Conservation (phyloP, 805 yeast species). For the Wickerhamia fluorescens region DNA sequence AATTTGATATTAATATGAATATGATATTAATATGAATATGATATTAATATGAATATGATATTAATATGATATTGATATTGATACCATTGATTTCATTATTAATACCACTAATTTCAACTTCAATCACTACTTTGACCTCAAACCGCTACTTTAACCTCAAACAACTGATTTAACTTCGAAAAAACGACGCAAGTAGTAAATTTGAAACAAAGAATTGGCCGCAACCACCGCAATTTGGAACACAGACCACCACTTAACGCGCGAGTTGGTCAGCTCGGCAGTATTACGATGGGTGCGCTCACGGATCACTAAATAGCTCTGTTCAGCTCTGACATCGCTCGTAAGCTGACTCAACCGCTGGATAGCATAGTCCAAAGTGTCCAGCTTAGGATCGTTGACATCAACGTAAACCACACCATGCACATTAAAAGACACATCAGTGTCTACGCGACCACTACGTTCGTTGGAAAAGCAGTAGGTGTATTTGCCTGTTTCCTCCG, state of each 20-base stretch:
- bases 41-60: too few species aligned
- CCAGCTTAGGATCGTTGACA: constrained; percentile 64
- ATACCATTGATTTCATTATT: too few species aligned
- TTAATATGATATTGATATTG: too few species aligned
- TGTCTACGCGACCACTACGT: constrained; percentile 58
- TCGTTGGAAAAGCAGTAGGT: constrained; percentile 91
- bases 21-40: too few species aligned
- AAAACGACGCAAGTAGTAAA: constrained; percentile 87
- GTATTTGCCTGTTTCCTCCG: constrained; percentile 64
- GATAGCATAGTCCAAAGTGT: constrained; percentile 79
- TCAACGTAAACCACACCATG: constrained; percentile 89
- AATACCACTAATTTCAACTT: too few species aligned
- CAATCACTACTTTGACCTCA: too few species aligned
- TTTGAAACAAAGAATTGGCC: constrained; percentile 84
- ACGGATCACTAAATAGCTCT: constrained; percentile 85
- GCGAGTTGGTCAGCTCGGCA: constrained; percentile 92
- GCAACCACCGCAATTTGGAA: constrained; percentile 85
- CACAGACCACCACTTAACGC: constrained; percentile 97
- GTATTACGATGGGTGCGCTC: constrained; percentile 98
- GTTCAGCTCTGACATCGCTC: constrained; percentile 86
- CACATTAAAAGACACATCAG: constrained; percentile 91
- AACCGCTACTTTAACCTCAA: too few species aligned
- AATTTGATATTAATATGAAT: too few species aligned
- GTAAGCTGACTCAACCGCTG: constrained; percentile 68
- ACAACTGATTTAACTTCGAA: constrained; percentile 92